These are phyloP conservation scores for Aspergillus conjunctus DNA, from an alignment of 495 filamentous ascomycete species.

Conservation along the genomic window DNA sequence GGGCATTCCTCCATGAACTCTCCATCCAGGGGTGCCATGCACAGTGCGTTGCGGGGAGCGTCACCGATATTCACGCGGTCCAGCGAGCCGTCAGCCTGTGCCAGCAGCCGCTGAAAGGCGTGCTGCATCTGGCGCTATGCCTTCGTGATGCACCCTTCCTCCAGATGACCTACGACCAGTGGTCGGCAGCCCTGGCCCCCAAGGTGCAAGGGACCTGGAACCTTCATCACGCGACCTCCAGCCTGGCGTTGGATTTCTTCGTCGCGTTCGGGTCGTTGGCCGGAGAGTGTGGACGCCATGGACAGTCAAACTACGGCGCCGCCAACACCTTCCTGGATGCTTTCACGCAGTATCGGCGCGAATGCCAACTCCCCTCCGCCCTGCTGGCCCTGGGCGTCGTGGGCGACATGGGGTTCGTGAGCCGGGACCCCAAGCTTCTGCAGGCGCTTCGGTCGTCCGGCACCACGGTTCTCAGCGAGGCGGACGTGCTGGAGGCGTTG, in stretches of 20 bases:
- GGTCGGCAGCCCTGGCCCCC: slow-evolving; percentile 31
- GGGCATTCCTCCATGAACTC: slow-evolving; percentile 40
- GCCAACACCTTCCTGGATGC: slow-evolving; percentile 13
- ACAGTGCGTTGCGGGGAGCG: background rate
- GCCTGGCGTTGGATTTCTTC: slow-evolving; percentile 44
- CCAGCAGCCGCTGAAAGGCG: slow-evolving; percentile 13
- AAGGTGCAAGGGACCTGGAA: slow-evolving; percentile 51
- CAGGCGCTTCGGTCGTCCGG: slow-evolving; percentile 1
- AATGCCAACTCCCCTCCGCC: background rate
- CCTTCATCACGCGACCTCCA: slow-evolving; percentile 54
- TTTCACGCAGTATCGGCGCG: slow-evolving; percentile 10
- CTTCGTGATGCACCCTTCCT: slow-evolving; percentile 23
- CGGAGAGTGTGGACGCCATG: slow-evolving; percentile 4
- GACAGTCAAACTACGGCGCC: slow-evolving; percentile 9
- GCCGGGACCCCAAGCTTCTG: background rate
- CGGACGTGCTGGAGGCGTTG: too few relatives aligned
- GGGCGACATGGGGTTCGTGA: slow-evolving; percentile 12
- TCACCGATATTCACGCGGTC: background rate
- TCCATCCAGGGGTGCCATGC: slow-evolving; percentile 20
- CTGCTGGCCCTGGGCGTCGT: slow-evolving; percentile 10
- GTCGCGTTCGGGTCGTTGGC: slow-evolving; percentile 17
- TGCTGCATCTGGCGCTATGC: slow-evolving; percentile 15
- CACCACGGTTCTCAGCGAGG: too few relatives aligned
- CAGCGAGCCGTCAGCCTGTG: background rate
- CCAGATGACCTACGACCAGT: slow-evolving; percentile 44